Evolutionary conservation across 192 early-diverging fungal genomes (phyloP), one percentile per base, ranked within the genome.

Genomic region (Spizellomyces punctatus): DNA sequence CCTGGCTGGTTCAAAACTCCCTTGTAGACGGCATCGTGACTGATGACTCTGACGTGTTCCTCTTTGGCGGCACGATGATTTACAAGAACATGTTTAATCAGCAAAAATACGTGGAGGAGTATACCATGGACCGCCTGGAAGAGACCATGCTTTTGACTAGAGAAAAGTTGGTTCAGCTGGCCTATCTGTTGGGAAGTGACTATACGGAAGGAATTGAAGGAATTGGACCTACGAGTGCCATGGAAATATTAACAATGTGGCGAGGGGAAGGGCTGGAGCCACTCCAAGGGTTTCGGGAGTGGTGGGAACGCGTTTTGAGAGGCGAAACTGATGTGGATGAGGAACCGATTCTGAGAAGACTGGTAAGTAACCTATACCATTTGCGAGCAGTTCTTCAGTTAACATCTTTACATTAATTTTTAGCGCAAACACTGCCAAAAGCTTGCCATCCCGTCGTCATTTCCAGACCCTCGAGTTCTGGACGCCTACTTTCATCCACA

Each of bases 21-120:
- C 80, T 97, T 17, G 94, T 97, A 0, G 94, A 99, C 68, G 98
- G 95, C 0, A 95, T 98, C 60, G 85, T 98, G 46, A 98, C 96
- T 0, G 98, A 99, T 72, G 98, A 98, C 66, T 94, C 93, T 14
- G 98, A 99, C 74, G 94, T 96, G 6, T 98, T 98, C 74, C 77
- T 99, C 42, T 98, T 99, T 86, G 95, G 96, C 9, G 79, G 85
- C 4, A 78, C 73, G 10, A 47, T 58, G 4, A 89, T 98, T 2
- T 98, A 94, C 75, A 93, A 91, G 59, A 95, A 99, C 74, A 89
- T 99, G 79, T 99, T 99, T 83, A 89, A 93, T 69, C 88, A 92
- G 58, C 87, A 92, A 72, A 89, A 91, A 72, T 96, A 84, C 75
- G 94, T 98, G 0, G 95, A 98, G 73, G 86, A 88, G 70, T 99